Evolutionary conservation across 306 rosid species (phyloP).

Genomic region (Canavalia gladiata): DNA sequence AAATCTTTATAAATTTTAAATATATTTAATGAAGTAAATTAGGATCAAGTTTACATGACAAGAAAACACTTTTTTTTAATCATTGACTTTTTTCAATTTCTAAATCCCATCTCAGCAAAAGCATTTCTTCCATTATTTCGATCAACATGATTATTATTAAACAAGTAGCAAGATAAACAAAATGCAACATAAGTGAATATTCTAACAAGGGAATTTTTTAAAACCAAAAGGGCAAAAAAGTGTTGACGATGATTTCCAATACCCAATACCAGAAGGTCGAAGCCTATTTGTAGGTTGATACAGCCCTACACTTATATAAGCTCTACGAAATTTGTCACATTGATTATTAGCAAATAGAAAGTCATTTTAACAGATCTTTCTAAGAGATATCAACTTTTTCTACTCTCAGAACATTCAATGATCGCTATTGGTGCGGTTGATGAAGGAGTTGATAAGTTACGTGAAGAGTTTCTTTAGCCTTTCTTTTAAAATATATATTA

Average conservation of each 20-base stretch:
- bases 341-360: neutral
- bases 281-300: constrained; percentile 3
- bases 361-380: no score
- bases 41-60: neutral
- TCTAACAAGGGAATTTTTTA: neutral
- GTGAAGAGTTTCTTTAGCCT: no score
- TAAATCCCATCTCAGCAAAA: neutral
- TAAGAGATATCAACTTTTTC: no score
- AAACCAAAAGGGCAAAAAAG: neutral
- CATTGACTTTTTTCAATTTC: neutral
- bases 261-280: neutral
- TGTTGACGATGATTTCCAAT: neutral
- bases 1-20: neutral
- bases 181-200: neutral
- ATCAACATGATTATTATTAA: neutral
- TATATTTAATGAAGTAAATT: neutral
- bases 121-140: neutral
- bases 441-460: no score
- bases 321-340: neutral
- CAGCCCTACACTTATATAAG: neutral
- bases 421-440: no score
- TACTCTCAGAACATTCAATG: no score
- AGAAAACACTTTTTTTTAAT: neutral
- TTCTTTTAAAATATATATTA: no score
- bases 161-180: neutral